Evolutionary conservation across 192 early-diverging fungal species (phyloP).

Genomic region (Backusella tuberculispora): DNA sequence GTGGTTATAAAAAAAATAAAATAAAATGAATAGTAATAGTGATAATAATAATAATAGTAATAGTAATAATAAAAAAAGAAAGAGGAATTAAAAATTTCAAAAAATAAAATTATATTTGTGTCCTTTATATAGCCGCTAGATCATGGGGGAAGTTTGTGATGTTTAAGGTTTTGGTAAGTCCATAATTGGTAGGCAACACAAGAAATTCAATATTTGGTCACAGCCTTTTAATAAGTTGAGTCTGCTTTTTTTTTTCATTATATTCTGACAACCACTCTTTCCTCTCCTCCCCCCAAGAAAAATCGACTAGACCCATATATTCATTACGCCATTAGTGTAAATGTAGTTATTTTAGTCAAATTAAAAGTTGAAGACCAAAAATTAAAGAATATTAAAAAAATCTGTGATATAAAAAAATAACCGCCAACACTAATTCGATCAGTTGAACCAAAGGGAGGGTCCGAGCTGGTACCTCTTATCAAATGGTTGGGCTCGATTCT

Average conservation of each 20-base stretch:
- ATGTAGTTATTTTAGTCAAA: slow-evolving; percentile 8
- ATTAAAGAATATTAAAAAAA: not conserved
- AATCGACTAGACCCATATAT: not conserved
- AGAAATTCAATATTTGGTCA: slow-evolving; percentile 3
- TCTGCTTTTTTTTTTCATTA: not conserved
- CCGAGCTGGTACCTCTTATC: slow-evolving; percentile 11
- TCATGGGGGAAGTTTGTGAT: not conserved
- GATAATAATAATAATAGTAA: slow-evolving; percentile 1
- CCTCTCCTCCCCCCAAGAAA: not conserved
- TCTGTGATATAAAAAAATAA: not conserved
- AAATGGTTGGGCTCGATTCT: slow-evolving; percentile 10
- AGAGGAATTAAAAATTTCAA: slow-evolving; percentile 11
- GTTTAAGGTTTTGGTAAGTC: not conserved
- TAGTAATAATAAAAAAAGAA: not conserved
- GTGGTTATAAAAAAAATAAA: not conserved
- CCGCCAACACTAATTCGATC: not conserved
- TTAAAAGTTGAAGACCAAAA: slow-evolving; percentile 4
- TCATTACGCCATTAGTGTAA: slow-evolving; percentile 2
- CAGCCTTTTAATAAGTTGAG: slow-evolving; percentile 1
- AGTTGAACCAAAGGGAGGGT: not conserved
- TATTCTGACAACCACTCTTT: slow-evolving; percentile 4
- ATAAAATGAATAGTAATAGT: not conserved
- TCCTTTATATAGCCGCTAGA: slow-evolving; percentile 11
- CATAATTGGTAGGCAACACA: not conserved
- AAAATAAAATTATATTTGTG: not conserved